phyloP scores from a whole-genome alignment of 768 basidiomycete genomes.

The Phlegmacium glaucopus region DNA sequence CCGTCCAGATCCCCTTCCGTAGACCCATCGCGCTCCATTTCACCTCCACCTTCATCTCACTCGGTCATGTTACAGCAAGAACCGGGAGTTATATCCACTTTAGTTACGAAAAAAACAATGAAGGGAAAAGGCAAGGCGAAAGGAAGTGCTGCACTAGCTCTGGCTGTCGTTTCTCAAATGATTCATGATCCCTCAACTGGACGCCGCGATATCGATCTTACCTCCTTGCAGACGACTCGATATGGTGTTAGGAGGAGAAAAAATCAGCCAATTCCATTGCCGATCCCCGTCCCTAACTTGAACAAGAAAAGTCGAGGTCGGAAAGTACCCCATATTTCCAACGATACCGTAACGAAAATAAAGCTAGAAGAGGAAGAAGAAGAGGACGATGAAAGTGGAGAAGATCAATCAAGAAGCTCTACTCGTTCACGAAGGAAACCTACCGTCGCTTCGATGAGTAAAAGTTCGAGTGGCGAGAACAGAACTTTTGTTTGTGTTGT shows the following conservation, averaged over 20 bases:
- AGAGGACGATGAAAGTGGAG: slow-evolving; percentile 12
- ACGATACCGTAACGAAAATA: slow-evolving; percentile 4
- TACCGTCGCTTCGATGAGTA: slow-evolving; percentile 6
- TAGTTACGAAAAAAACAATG: slow-evolving; percentile 16
- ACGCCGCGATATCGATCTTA: slow-evolving; percentile 6
- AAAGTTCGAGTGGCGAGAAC: slow-evolving; percentile 17
- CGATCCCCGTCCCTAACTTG: slow-evolving; percentile 56
- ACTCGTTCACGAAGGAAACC: slow-evolving; percentile 7
- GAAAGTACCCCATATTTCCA: slow-evolving; percentile 44
- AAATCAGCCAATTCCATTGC: slow-evolving; percentile 36
- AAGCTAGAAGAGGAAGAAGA: slow-evolving; percentile 2
- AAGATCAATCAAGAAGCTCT: slow-evolving; percentile 9
- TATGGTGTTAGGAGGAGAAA: slow-evolving; percentile 24
- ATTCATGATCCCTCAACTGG: slow-evolving; percentile 7
- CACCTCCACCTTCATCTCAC: slow-evolving; percentile 1
- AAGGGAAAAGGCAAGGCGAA: slow-evolving; percentile 28
- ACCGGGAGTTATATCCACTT: slow-evolving; percentile 10
- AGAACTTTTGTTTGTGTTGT: slow-evolving; percentile 66
- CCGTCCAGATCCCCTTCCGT: slow-evolving; percentile 25
- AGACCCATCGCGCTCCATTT: slow-evolving; percentile 6
- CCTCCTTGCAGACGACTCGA: not conserved
- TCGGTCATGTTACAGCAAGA: slow-evolving; percentile 2
- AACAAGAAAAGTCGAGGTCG: slow-evolving; percentile 63
- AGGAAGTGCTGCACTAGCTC: slow-evolving; percentile 31
- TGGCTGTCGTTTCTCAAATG: slow-evolving; percentile 25